Percentiles rank a stretch among this genome's conserved stretches.
Evolutionary conservation across 1,139 yeast genomes (phyloP).

Genomic region (Nakaseomyces bracarensis): DNA sequence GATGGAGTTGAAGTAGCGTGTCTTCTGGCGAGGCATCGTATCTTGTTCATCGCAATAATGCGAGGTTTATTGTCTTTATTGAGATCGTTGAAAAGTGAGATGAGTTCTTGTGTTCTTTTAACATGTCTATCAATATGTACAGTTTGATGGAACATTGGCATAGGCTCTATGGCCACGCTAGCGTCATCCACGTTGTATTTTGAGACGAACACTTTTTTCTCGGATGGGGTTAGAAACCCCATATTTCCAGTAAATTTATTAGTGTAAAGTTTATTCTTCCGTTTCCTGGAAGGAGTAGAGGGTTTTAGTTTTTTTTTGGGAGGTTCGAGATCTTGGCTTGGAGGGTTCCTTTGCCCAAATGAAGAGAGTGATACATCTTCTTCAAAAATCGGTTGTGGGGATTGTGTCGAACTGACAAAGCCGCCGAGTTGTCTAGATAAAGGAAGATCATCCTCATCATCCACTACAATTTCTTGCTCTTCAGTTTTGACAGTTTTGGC

Average conservation of each 20-base stretch:
- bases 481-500: not conserved
- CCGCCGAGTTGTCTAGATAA: slow-evolving; percentile 1
- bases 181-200: slow-evolving; percentile 18
- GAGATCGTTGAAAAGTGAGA: slow-evolving; percentile 16
- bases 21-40: slow-evolving; percentile 22
- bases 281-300: not conserved
- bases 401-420: slow-evolving; percentile 1
- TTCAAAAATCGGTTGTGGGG: not conserved
- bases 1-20: not conserved
- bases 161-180: slow-evolving; percentile 20
- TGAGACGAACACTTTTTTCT: slow-evolving; percentile 15
- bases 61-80: slow-evolving; percentile 12
- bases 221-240: slow-evolving; percentile 1
- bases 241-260: slow-evolving; percentile 6
- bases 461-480: not conserved
- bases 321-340: not conserved
- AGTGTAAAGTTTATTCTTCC: slow-evolving; percentile 7
- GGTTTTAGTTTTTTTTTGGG: not conserved
- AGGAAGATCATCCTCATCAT: slow-evolving; percentile 4
- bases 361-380: not conserved
- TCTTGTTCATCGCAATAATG: slow-evolving; percentile 26
- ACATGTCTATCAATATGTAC: slow-evolving; percentile 17
- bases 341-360: not conserved
- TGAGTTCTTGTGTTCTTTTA: slow-evolving; percentile 12
- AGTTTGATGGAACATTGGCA: slow-evolving; percentile 16